phyloP scores from a whole-genome alignment of 768 basidiomycete genomes.

The Pisolithus microcarpus region DNA sequence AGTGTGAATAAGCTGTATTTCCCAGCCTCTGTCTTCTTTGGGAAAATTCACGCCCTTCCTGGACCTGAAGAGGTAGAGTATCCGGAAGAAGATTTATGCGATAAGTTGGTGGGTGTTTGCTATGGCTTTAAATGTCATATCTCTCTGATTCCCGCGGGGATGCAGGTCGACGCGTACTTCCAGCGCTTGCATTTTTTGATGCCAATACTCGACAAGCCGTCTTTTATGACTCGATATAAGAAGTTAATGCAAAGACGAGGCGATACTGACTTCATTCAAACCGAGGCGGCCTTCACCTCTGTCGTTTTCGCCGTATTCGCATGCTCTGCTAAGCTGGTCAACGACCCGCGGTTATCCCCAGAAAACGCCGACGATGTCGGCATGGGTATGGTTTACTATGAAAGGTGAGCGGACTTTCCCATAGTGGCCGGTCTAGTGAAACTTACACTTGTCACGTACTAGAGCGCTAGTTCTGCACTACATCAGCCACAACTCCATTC shows the following conservation, averaged over 20 bases:
- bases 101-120: constrained; percentile 62
- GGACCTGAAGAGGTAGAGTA: constrained; percentile 83
- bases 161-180: constrained; percentile 82
- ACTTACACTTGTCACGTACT: constrained; percentile 4
- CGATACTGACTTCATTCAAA: constrained; percentile 45
- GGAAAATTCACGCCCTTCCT: constrained; percentile 76
- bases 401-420: constrained; percentile 48
- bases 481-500: constrained; percentile 82
- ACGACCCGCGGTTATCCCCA: constrained; percentile 59
- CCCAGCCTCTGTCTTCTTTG: constrained; percentile 81
- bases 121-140: constrained; percentile 8
- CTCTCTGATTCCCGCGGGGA: constrained; percentile 18
- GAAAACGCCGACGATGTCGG: constrained; percentile 68
- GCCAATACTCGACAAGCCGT: constrained; percentile 81
- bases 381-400: constrained; percentile 86
- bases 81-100: constrained; percentile 76
- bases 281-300: constrained; percentile 70
- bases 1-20: constrained; percentile 84
- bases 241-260: constrained; percentile 64
- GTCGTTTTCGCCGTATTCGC: constrained; percentile 87
- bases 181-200: constrained; percentile 79
- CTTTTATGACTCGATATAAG: constrained; percentile 67
- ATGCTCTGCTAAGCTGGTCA: constrained; percentile 73
- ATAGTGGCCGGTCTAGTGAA: background rate
- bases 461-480: constrained; percentile 88